These are phyloP conservation scores for Aspergillus spinulosporus DNA, from an alignment of 2,329 filamentous ascomycete species.

Conservation along the genomic window DNA sequence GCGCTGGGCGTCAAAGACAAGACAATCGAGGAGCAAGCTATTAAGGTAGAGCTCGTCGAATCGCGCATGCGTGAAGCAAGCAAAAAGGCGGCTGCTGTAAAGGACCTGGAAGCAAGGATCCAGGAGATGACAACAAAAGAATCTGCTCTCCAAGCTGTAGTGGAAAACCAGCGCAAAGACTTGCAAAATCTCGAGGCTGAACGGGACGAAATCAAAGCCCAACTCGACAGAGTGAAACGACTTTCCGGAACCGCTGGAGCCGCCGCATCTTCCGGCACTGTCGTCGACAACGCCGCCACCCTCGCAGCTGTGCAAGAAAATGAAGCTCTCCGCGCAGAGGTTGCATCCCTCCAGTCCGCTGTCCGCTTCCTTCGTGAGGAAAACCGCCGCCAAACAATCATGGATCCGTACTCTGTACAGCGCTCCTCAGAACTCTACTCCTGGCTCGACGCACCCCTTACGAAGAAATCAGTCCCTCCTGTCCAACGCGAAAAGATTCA, in stretches of 20 bases:
- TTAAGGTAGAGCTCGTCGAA: slow-evolving; percentile 91
- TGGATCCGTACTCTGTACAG: slow-evolving; percentile 46
- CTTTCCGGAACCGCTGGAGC: slow-evolving; percentile 41
- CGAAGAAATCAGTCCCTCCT: slow-evolving; percentile 24
- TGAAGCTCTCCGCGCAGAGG: slow-evolving; percentile 45
- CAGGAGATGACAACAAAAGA: slow-evolving; percentile 41
- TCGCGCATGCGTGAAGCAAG: slow-evolving; percentile 81
- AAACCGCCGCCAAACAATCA: slow-evolving; percentile 42
- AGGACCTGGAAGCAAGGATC: slow-evolving; percentile 46
- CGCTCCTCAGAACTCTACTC: slow-evolving; percentile 42
- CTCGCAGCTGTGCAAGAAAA: slow-evolving; percentile 46
- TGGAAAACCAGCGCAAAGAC: slow-evolving; percentile 40
- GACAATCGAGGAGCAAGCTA: slow-evolving; percentile 77
- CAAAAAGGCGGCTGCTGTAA: slow-evolving; percentile 63
- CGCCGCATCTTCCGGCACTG: slow-evolving; percentile 38
- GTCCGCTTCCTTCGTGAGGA: slow-evolving; percentile 49
- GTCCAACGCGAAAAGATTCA: slow-evolving; percentile 35
- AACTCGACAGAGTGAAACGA: slow-evolving; percentile 46
- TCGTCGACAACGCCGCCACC: slow-evolving; percentile 41
- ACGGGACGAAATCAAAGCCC: slow-evolving; percentile 43
- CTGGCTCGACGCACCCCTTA: slow-evolving; percentile 47
- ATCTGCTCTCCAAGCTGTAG: slow-evolving; percentile 32
- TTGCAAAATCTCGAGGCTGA: slow-evolving; percentile 40
- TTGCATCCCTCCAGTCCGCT: slow-evolving; percentile 47
- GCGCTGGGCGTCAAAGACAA: slow-evolving; percentile 73